Evolutionary conservation across 805 yeast species (phyloP).

Genomic region (Monosporozyma yasuniensis): DNA sequence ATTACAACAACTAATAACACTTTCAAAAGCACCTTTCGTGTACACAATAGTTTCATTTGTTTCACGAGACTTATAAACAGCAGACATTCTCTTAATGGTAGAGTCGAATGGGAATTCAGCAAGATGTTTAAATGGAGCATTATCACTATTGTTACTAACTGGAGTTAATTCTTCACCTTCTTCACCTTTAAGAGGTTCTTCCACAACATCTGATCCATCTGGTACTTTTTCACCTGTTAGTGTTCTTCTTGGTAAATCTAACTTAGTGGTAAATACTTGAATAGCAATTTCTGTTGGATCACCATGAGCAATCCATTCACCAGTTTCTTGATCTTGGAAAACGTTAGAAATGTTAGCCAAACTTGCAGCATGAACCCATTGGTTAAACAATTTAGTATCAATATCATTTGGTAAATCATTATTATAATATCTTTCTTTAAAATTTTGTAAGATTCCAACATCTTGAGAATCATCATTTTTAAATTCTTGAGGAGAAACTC

Average conservation of each 20-base stretch:
- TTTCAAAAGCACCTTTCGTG: conserved; percentile 88
- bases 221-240: conserved; percentile 31
- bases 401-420: conserved; percentile 11
- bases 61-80: conserved; percentile 49
- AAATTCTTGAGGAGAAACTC: conserved; percentile 40
- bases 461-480: conserved; percentile 25
- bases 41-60: conserved; percentile 42
- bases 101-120: conserved; percentile 84
- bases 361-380: conserved; percentile 60
- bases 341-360: conserved; percentile 74
- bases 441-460: conserved; percentile 22
- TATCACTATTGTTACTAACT: conserved; percentile 24
- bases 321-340: conserved; percentile 36
- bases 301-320: conserved; percentile 69
- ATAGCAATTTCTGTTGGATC: conserved; percentile 88
- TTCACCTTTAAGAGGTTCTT: conserved; percentile 4
- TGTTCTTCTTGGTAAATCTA: conserved; percentile 40
- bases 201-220: neutral
- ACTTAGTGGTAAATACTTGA: conserved; percentile 62
- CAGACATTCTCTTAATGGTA: conserved; percentile 80
- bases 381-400: conserved; percentile 26
- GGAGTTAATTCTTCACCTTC: conserved; percentile 8
- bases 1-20: conserved; percentile 52
- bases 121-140: conserved; percentile 43
- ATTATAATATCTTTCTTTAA: conserved; percentile 14